These are phyloP conservation scores for Vitis rupestris DNA, from an alignment of 164 flowering plant species.

Conservation along the genomic window DNA sequence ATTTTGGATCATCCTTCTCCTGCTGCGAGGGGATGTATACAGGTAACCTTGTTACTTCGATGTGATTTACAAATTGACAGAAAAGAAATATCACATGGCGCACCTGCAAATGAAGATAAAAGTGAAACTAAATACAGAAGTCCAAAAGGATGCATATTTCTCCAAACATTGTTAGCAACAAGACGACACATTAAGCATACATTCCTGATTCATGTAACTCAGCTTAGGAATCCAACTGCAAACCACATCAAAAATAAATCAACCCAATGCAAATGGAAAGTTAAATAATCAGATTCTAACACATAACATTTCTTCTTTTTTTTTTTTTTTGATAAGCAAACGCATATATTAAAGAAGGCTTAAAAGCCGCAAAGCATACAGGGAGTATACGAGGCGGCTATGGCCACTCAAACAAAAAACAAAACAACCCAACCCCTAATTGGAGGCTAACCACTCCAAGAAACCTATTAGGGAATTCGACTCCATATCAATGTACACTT, in stretches of 20 bases:
- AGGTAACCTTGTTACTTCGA: slow-evolving; percentile 78
- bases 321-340: not conserved
- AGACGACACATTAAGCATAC: too few species aligned
- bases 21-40: slow-evolving; percentile 74
- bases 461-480: too few species aligned
- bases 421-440: too few species aligned
- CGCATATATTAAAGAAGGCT: too few species aligned
- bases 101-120: slow-evolving; percentile 47
- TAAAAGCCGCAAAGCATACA: too few species aligned
- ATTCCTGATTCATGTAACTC: not conserved
- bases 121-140: not conserved
- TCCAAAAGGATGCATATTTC: not conserved
- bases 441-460: too few species aligned
- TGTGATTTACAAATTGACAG: slow-evolving; percentile 85
- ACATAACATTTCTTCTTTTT: not conserved
- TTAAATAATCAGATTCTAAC: not conserved
- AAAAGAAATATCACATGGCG: slow-evolving; percentile 87
- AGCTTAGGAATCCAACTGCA: not conserved
- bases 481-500: too few species aligned
- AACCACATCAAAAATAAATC: not conserved
- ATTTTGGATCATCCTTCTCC: slow-evolving; percentile 89
- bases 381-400: too few species aligned
- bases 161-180: not conserved
- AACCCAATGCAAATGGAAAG: not conserved
- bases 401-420: too few species aligned